phyloP scores from a whole-genome alignment of 2,329 filamentous ascomycete genomes.

The Hymenotorrendiella dingleyae region DNA sequence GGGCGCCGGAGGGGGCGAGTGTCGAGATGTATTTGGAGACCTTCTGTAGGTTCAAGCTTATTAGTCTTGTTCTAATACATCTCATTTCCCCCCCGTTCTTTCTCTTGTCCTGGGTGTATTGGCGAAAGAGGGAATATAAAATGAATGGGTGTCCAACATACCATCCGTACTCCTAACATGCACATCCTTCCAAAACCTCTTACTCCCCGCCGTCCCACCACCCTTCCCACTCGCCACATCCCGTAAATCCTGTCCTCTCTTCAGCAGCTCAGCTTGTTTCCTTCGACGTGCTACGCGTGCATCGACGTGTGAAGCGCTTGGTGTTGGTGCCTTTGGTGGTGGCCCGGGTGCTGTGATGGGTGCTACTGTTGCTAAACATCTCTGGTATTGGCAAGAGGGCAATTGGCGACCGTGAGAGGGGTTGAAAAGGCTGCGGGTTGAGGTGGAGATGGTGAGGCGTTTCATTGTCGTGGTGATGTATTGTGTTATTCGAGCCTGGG shows the following conservation, averaged over 20 bases:
- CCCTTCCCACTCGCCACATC: conserved; percentile 33
- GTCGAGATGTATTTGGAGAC: conserved; percentile 65
- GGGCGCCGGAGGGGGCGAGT: conserved; percentile 72
- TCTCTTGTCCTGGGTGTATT: not conserved
- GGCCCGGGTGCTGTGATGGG: conserved; percentile 52
- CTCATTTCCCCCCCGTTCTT: not conserved
- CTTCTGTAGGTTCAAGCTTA: conserved; percentile 22
- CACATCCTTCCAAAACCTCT: conserved; percentile 87
- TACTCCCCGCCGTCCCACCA: conserved; percentile 42
- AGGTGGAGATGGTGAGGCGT: no score
- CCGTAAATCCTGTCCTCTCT: conserved; percentile 44
- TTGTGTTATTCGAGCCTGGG: no score
- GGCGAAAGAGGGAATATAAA: no score
- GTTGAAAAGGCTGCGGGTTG: no score
- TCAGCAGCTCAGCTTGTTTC: conserved; percentile 50
- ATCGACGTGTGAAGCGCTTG: conserved; percentile 34
- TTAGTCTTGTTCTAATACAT: not conserved
- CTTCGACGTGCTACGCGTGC: conserved; percentile 43
- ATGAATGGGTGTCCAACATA: conserved; percentile 35
- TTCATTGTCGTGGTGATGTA: no score
- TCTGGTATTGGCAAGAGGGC: no score
- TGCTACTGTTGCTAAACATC: conserved; percentile 28
- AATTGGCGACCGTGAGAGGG: no score
- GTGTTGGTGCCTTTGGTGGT: conserved; percentile 49
- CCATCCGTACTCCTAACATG: conserved; percentile 61